phyloP scores from a whole-genome alignment of 148 eudicot genomes.

The Chenopodium album region DNA sequence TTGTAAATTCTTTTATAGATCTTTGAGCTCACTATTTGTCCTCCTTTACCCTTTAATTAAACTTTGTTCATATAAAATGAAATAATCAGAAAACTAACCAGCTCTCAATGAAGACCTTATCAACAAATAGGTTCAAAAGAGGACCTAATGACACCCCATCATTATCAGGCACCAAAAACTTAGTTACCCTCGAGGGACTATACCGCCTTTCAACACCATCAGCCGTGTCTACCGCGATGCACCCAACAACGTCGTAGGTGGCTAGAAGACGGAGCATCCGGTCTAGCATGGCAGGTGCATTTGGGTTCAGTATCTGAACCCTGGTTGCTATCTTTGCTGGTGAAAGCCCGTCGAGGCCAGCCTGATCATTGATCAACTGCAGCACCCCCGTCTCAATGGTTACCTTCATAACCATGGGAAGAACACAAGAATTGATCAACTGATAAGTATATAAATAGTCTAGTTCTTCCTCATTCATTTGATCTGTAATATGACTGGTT shows the following conservation, averaged over 20 bases:
- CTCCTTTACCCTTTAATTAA: too few species aligned
- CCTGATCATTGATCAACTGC: background rate
- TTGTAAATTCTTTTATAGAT: too few species aligned
- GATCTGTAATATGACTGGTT: too few species aligned
- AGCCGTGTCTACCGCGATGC: slow-evolving; percentile 7
- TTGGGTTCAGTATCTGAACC: slow-evolving; percentile 26
- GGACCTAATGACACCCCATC: slow-evolving; percentile 34
- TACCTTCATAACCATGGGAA: slow-evolving; percentile 13
- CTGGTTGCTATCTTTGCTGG: slow-evolving; percentile 45
- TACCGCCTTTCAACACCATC: slow-evolving; percentile 52
- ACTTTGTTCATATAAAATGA: too few species aligned
- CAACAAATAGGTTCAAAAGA: background rate
- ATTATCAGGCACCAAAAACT: slow-evolving; percentile 45
- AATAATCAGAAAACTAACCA: background rate
- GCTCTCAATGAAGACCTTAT: slow-evolving; percentile 7
- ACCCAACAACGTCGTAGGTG: slow-evolving; percentile 41
- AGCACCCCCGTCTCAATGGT: slow-evolving; percentile 6
- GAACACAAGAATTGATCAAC: background rate
- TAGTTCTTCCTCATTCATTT: background rate
- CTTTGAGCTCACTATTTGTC: too few species aligned
- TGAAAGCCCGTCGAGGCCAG: slow-evolving; percentile 44
- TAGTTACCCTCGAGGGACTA: slow-evolving; percentile 47
- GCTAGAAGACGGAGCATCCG: slow-evolving; percentile 56
- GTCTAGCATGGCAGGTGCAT: slow-evolving; percentile 40
- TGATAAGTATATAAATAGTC: background rate